Base-by-base conservation (phyloP, 768 basidiomycete species). In the Tulasnella sp. region DNA sequence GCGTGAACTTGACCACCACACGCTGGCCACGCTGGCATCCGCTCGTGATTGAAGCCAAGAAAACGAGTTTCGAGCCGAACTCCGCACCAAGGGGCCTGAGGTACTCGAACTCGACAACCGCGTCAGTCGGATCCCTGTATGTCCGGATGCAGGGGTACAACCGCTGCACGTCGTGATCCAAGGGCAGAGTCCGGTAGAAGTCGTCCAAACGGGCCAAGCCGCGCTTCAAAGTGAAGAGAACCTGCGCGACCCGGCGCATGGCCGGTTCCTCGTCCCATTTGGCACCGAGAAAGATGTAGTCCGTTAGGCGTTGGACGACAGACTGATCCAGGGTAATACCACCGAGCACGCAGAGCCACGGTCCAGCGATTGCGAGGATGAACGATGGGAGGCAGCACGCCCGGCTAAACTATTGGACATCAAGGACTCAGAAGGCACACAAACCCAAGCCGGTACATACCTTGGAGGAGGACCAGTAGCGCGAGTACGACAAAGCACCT, bases 221-320 rank as follows among this genome's bases (percentile, higher is more conserved):
- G 5, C 8, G 12, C 39, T 40, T 55, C 46, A 55, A 43, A 5
- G 21, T 40, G 8, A 12, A 3, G 27, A 55, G 4, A 14, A 55
- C 21, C n/a, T 55, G 25, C 23, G 8, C 53, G 31, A 55, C 35
- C 39, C 23, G 35, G 6, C 14, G 12, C 17, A 15, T 17, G 34
- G 50, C 27, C 19, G 27, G 25, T 52, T 52, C 32, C 32, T 34
- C 34, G 37, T n/a, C 37, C 37, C 50, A n/a, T 35, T 31, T 40
- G 29, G 40, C 41, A n/a, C n/a, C n/a, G n/a, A n/a, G n/a, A n/a
- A n/a, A n/a, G n/a, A n/a, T n/a, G n/a, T n/a, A n/a, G n/a, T 70
- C 71, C 0, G 69, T 71, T 11, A 73, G 67, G 15, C 58, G 59
- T 40, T 71, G 69, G 19, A 70, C 64, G 9, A 73, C 59, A 39